These are phyloP conservation scores for Yamadazyma akitaensis DNA, from an alignment of 805 yeast species.

Conservation along the genomic window DNA sequence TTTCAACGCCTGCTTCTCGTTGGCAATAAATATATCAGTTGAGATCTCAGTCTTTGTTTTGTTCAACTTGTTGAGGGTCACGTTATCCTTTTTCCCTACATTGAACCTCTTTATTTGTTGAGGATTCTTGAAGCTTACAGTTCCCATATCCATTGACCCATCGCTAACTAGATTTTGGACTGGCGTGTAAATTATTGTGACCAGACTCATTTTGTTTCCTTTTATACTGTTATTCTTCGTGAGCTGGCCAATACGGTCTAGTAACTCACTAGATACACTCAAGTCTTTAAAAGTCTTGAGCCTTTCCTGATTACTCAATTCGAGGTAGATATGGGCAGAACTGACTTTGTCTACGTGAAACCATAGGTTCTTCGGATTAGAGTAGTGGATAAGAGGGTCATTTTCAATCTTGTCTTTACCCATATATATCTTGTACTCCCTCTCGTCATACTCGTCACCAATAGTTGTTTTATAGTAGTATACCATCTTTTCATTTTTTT, in stretches of 20 bases:
- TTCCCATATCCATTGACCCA: constrained; percentile 74
- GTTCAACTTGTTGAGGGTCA: constrained; percentile 56
- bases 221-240: constrained; percentile 76
- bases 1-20: constrained; percentile 27
- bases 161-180: constrained; percentile 66
- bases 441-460: constrained; percentile 19
- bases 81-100: constrained; percentile 55
- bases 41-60: constrained; percentile 59
- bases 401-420: constrained; percentile 75
- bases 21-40: constrained; percentile 42
- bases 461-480: constrained; percentile 25
- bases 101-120: constrained; percentile 50
- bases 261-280: constrained; percentile 39
- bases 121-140: constrained; percentile 66
- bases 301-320: constrained; percentile 31
- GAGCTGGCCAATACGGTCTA: constrained; percentile 57
- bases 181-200: constrained; percentile 70
- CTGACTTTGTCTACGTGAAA: constrained; percentile 77
- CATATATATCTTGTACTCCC: constrained; percentile 48
- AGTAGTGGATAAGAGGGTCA: constrained; percentile 51
- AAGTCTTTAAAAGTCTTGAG: constrained; percentile 38
- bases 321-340: constrained; percentile 73
- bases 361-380: constrained; percentile 69
- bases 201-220: constrained; percentile 66
- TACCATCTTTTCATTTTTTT: constrained; percentile 21